These are phyloP conservation scores for Lecanicillium sp. DNA, from an alignment of 2,329 filamentous ascomycete genomes.

Conservation along the genomic window DNA sequence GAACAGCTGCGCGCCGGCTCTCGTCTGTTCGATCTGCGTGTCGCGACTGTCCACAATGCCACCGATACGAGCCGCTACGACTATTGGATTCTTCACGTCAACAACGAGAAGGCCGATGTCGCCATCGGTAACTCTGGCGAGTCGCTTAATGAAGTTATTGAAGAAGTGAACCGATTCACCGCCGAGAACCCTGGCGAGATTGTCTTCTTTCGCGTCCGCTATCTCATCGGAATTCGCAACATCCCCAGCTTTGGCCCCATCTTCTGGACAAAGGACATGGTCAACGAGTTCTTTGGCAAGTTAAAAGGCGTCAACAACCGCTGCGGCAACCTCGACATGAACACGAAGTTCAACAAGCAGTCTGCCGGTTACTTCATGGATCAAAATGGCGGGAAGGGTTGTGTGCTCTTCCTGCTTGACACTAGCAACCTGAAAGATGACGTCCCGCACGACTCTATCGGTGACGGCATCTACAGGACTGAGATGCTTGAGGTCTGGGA, in stretches of 20 bases:
- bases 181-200: conserved; percentile 37
- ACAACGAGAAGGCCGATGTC: conserved; percentile 26
- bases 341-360: conserved; percentile 22
- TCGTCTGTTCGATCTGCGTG: conserved; percentile 42
- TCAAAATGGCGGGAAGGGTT: conserved; percentile 26
- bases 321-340: conserved; percentile 23
- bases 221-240: conserved; percentile 35
- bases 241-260: conserved; percentile 22
- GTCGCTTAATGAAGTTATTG: conserved; percentile 35
- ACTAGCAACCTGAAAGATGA: conserved; percentile 17
- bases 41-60: conserved; percentile 26
- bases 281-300: conserved; percentile 36
- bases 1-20: conserved; percentile 40
- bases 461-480: conserved; percentile 26
- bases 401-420: conserved; percentile 28
- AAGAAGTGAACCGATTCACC: conserved; percentile 40
- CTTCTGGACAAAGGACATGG: conserved; percentile 32
- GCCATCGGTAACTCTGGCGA: conserved; percentile 42
- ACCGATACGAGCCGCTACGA: conserved; percentile 18
- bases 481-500: conserved; percentile 22
- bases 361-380: conserved; percentile 26
- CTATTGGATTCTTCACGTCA: conserved; percentile 39
- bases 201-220: conserved; percentile 40
- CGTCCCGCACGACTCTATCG: conserved; percentile 20
- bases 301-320: conserved; percentile 37